Evolutionary conservation across 768 basidiomycete genomes (phyloP).

Genomic region (Exsudoporus frostii): DNA sequence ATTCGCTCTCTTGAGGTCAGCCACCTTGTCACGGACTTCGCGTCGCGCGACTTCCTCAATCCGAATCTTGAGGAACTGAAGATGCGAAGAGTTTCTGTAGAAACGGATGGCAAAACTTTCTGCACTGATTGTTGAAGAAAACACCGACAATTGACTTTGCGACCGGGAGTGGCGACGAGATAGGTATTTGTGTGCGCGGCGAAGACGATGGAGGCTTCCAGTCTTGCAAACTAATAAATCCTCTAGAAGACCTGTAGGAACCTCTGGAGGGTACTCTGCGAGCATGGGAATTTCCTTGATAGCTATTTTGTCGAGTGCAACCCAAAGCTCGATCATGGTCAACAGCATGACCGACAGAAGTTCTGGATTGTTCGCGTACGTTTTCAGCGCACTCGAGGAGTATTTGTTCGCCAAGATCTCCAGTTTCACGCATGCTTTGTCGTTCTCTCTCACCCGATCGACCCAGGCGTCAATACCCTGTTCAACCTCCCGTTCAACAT

Average conservation of each 20-base stretch:
- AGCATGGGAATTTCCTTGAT: slow-evolving; percentile 25
- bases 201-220: slow-evolving; percentile 28
- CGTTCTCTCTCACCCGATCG: background rate
- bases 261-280: slow-evolving; percentile 33
- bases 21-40: slow-evolving; percentile 21
- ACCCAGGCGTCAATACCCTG: slow-evolving; percentile 36
- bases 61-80: slow-evolving; percentile 22
- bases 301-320: slow-evolving; percentile 32
- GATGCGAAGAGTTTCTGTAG: slow-evolving; percentile 23
- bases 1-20: slow-evolving; percentile 28
- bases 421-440: slow-evolving; percentile 17
- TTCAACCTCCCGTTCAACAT: slow-evolving; percentile 37
- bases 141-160: slow-evolving; percentile 31
- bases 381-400: slow-evolving; percentile 18
- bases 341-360: slow-evolving; percentile 43
- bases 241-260: slow-evolving; percentile 25
- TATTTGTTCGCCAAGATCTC: slow-evolving; percentile 30
- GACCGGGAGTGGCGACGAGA: slow-evolving; percentile 24
- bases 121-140: slow-evolving; percentile 16
- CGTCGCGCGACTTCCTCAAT: slow-evolving; percentile 31
- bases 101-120: slow-evolving; percentile 36
- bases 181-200: slow-evolving; percentile 31
- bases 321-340: slow-evolving; percentile 35
- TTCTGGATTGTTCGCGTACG: slow-evolving; percentile 37
- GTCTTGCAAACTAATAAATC: slow-evolving; percentile 29